These are phyloP conservation scores for Aspergillus sp. DNA, from an alignment of 2,329 filamentous ascomycete genomes.

Conservation along the genomic window DNA sequence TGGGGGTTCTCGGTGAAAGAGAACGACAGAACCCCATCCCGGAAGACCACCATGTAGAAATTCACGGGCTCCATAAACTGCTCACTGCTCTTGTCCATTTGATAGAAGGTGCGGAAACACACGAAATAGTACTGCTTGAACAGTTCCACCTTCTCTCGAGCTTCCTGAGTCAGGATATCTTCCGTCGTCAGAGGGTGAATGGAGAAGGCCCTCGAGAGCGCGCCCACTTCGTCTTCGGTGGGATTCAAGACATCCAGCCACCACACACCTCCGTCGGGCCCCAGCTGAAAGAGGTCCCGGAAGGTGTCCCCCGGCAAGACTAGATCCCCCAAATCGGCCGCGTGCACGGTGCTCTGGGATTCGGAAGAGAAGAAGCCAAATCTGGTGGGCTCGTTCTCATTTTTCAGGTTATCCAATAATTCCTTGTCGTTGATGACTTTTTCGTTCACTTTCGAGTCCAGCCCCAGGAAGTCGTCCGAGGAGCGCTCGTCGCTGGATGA, in stretches of 20 bases:
- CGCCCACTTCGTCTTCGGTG: constrained; percentile 81
- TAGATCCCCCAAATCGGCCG: constrained; percentile 81
- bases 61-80: constrained; percentile 93
- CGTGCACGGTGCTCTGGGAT: constrained; percentile 89
- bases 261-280: constrained; percentile 81
- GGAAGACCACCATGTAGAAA: constrained; percentile 94
- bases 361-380: constrained; percentile 98
- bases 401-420: constrained; percentile 33
- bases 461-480: constrained; percentile 30
- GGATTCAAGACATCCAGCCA: constrained; percentile 95
- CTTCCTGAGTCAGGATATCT: constrained; percentile 92
- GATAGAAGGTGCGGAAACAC: constrained; percentile 90
- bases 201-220: constrained; percentile 89
- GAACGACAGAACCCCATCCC: constrained; percentile 91
- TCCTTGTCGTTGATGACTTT: constrained; percentile 36
- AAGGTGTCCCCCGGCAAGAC: constrained; percentile 88
- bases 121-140: constrained; percentile 98
- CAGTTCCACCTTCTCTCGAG: constrained; percentile 96
- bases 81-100: constrained; percentile 73
- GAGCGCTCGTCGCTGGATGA: constrained; percentile 25
- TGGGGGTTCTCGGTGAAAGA: constrained; percentile 87
- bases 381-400: constrained; percentile 66
- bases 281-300: constrained; percentile 77
- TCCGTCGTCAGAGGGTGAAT: constrained; percentile 95
- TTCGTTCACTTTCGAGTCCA: constrained; percentile 30